phyloP scores from a whole-genome alignment of 306 rosid species.

The Urtica urens region DNA sequence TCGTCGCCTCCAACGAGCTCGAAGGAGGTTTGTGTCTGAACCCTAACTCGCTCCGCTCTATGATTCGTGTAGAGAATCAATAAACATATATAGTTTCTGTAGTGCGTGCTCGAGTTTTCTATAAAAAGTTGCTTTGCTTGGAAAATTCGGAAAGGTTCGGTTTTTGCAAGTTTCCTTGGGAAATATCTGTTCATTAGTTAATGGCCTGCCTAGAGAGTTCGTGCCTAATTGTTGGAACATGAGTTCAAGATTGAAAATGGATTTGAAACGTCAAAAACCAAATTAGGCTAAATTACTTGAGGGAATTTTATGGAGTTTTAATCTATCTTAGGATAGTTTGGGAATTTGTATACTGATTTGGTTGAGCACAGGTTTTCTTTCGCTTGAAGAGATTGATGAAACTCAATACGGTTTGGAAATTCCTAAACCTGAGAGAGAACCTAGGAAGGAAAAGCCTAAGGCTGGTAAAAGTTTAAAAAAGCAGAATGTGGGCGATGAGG shows the following conservation, averaged over 20 bases:
- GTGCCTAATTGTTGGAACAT: too few species aligned
- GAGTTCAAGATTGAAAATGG: too few species aligned
- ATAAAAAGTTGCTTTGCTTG: neutral
- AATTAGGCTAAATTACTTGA: neutral
- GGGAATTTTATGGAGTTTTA: neutral
- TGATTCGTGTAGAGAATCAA: neutral
- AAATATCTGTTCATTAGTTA: too few species aligned
- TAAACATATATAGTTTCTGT: too few species aligned
- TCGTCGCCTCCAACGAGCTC: conserved; percentile 57
- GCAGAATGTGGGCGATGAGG: conserved; percentile 19
- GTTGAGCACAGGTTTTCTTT: conserved; percentile 52
- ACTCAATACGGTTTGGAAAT: conserved; percentile 47
- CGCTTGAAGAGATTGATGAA: conserved; percentile 86
- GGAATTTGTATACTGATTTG: neutral
- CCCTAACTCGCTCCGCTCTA: neutral
- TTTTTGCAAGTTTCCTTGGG: too few species aligned
- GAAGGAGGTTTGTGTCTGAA: conserved; percentile 57
- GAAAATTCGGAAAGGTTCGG: neutral
- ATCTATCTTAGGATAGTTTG: neutral
- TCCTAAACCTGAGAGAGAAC: conserved; percentile 36
- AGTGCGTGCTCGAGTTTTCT: neutral
- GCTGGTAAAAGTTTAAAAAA: conserved; percentile 20
- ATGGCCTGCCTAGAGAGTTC: too few species aligned
- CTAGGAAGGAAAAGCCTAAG: conserved; percentile 20
- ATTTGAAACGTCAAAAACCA: neutral